These are phyloP conservation scores for Cydonia oblonga DNA, from an alignment of 331 rosid genomes.

Conservation along the genomic window DNA sequence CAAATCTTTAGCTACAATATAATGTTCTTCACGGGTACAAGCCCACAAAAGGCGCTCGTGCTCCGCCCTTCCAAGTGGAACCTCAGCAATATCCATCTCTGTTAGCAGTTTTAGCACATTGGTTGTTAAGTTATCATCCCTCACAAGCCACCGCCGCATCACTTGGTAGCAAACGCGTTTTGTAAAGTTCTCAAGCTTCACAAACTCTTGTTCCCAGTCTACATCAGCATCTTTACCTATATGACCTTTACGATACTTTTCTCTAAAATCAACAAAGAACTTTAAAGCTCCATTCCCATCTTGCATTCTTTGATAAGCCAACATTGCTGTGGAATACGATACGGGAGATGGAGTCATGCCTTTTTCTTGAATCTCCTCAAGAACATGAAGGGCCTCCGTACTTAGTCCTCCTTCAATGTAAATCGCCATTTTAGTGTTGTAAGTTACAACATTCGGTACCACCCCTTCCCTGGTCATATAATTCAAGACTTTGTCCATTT, in stretches of 20 bases:
- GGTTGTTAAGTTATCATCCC: slow-evolving; percentile 31
- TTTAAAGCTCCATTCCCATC: slow-evolving; percentile 72
- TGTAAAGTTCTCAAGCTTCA: slow-evolving; percentile 60
- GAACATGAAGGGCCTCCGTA: slow-evolving; percentile 45
- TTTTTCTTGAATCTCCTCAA: slow-evolving; percentile 52
- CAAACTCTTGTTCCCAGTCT: slow-evolving; percentile 62
- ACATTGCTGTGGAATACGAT: slow-evolving; percentile 64
- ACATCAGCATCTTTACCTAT: slow-evolving; percentile 39
- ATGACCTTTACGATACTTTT: slow-evolving; percentile 50
- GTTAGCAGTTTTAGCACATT: slow-evolving; percentile 51
- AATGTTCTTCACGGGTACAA: slow-evolving; percentile 77
- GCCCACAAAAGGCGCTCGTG: slow-evolving; percentile 81
- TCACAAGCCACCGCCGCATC: slow-evolving; percentile 83
- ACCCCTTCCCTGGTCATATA: slow-evolving; percentile 65
- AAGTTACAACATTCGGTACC: slow-evolving; percentile 57
- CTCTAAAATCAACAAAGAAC: slow-evolving; percentile 56
- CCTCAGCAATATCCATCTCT: slow-evolving; percentile 57
- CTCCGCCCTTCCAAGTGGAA: slow-evolving; percentile 45
- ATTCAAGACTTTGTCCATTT: slow-evolving; percentile 43
- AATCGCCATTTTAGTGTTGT: slow-evolving; percentile 71
- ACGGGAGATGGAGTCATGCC: slow-evolving; percentile 61
- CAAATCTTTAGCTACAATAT: slow-evolving; percentile 61
- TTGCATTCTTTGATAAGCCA: slow-evolving; percentile 68
- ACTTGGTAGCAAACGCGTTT: slow-evolving; percentile 80
- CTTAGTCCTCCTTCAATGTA: slow-evolving; percentile 51